These are phyloP conservation scores for Thelonectria blattea DNA, from an alignment of 2,329 filamentous ascomycete species.

Conservation along the genomic window DNA sequence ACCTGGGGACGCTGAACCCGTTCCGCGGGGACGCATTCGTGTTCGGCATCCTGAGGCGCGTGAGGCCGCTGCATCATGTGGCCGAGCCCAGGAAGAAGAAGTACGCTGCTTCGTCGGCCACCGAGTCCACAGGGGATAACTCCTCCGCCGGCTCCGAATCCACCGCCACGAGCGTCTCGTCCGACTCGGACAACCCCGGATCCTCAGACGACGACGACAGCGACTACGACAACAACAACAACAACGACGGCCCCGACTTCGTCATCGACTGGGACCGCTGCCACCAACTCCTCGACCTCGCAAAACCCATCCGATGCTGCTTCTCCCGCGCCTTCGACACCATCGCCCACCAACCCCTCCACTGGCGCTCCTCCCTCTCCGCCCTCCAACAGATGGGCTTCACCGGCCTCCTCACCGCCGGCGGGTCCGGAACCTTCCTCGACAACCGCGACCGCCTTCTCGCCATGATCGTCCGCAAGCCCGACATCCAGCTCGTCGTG, in stretches of 20 bases:
- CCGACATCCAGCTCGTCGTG: constrained; percentile 54
- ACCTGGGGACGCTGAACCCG: constrained; percentile 45
- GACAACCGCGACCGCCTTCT: constrained; percentile 48
- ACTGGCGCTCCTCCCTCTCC: constrained; percentile 38
- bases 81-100: neutral
- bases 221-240: no score
- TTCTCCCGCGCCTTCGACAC: constrained; percentile 64
- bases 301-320: constrained; percentile 53
- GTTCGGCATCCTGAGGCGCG: constrained; percentile 53
- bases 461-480: constrained; percentile 42
- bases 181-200: neutral
- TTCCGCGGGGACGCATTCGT: constrained; percentile 61
- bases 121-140: neutral
- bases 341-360: constrained; percentile 41
- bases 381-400: constrained; percentile 53
- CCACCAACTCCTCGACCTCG: constrained; percentile 47
- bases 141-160: neutral
- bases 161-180: neutral
- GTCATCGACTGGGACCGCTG: constrained; percentile 51
- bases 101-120: neutral
- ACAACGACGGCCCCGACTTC: constrained; percentile 20
- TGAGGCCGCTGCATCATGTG: neutral
- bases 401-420: constrained; percentile 58
- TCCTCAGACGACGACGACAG: neutral
- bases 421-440: constrained; percentile 51